Evolutionary conservation across 495 filamentous ascomycete species (phyloP).

Genomic region (Penicillium verhagenii): DNA sequence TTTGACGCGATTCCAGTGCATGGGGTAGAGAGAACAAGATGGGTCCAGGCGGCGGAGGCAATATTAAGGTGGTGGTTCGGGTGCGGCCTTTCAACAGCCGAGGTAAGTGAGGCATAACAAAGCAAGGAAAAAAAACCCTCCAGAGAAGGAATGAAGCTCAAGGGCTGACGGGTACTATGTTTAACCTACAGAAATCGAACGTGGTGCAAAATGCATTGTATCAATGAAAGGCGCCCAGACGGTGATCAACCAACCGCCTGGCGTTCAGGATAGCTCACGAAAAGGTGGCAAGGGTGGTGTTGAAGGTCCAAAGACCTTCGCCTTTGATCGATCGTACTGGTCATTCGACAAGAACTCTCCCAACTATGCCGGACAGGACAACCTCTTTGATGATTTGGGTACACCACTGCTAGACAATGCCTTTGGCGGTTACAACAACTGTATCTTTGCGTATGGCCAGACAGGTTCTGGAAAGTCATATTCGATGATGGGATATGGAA

Average conservation of each 20-base stretch:
- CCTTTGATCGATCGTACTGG: slow-evolving; percentile 98
- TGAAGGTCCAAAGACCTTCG: slow-evolving; percentile 85
- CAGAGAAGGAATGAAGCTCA: not conserved
- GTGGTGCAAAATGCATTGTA: slow-evolving; percentile 94
- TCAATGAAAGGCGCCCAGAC: slow-evolving; percentile 95
- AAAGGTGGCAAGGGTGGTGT: slow-evolving; percentile 61
- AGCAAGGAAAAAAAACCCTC: not conserved
- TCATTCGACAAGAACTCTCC: slow-evolving; percentile 82
- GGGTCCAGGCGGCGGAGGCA: slow-evolving; percentile 81
- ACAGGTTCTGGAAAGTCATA: slow-evolving; percentile 99
- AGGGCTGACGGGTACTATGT: not conserved
- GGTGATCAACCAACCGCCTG: slow-evolving; percentile 73
- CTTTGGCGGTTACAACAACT: slow-evolving; percentile 98
- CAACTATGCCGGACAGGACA: slow-evolving; percentile 86
- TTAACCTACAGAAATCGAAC: slow-evolving; percentile 67
- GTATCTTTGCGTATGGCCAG: slow-evolving; percentile 99
- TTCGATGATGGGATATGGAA: slow-evolving; percentile 99
- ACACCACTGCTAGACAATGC: slow-evolving; percentile 94
- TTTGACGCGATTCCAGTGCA: slow-evolving; percentile 28
- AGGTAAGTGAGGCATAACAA: slow-evolving; percentile 58
- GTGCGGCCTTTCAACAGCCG: slow-evolving; percentile 87
- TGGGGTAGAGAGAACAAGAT: slow-evolving; percentile 51
- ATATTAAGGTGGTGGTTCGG: slow-evolving; percentile 99
- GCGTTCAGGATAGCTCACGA: slow-evolving; percentile 56
- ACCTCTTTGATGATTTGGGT: slow-evolving; percentile 85